Percentiles rank a stretch among this genome's conserved stretches.
Evolutionary conservation across 768 basidiomycete genomes (phyloP).

Genomic region (Coprinopsis cinerea): DNA sequence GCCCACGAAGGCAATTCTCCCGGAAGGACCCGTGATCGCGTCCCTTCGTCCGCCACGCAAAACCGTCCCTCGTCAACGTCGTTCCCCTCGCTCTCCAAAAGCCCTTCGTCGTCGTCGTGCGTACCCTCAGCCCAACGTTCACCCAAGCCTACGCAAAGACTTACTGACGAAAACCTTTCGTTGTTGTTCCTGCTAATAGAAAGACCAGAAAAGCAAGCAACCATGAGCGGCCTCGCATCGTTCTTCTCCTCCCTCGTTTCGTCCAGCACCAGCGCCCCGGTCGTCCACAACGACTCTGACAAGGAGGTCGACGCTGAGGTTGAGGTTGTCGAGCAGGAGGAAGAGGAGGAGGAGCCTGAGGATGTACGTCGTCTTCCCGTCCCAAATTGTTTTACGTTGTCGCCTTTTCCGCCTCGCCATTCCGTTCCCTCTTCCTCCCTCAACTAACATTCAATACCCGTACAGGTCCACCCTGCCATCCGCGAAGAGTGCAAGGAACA

Average conservation of each 20-base stretch:
- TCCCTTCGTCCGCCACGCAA: conserved; percentile 1
- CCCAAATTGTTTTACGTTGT: neutral
- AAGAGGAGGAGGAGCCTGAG: conserved; percentile 65
- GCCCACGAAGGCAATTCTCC: conserved; percentile 2
- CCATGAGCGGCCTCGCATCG: conserved; percentile 36
- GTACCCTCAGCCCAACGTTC: neutral
- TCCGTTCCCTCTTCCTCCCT: neutral
- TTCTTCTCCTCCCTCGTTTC: conserved; percentile 44
- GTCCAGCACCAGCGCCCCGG: conserved; percentile 35
- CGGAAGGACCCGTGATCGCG: conserved; percentile 11
- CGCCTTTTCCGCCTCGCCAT: neutral
- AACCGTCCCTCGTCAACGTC: neutral
- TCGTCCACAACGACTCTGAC: conserved; percentile 37
- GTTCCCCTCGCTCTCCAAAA: conserved; percentile 1
- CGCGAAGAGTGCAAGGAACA: conserved; percentile 70
- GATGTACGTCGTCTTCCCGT: conserved; percentile 55
- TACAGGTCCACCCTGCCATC: conserved; percentile 60
- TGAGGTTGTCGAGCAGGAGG: conserved; percentile 28
- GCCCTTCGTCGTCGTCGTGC: neutral
- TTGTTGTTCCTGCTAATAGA: neutral
- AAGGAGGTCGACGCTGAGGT: conserved; percentile 27
- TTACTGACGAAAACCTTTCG: too few species aligned
- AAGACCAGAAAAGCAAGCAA: conserved; percentile 5
- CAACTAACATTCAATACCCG: conserved; percentile 3
- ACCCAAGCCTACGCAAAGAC: too few species aligned